phyloP scores from a whole-genome alignment of 2,329 filamentous ascomycete genomes.

The Grosmannia clavigera region DNA sequence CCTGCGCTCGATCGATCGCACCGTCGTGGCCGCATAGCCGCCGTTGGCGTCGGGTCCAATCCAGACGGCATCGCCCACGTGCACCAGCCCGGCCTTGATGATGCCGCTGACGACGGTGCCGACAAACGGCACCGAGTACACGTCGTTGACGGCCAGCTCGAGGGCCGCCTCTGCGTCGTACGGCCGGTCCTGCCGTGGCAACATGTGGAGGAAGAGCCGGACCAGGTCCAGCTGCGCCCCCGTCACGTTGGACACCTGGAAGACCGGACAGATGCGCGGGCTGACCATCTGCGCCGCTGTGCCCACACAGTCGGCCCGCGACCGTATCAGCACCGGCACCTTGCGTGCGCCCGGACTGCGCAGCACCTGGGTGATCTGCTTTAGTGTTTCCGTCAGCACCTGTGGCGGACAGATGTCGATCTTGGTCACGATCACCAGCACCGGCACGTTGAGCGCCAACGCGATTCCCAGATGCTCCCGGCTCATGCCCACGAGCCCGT shows the following conservation, averaged over 20 bases:
- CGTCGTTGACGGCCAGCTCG: conserved; percentile 94
- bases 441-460: conserved; percentile 84
- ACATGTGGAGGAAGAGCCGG: conserved; percentile 83
- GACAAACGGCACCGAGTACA: conserved; percentile 93
- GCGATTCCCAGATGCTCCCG: conserved; percentile 96
- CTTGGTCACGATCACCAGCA: conserved; percentile 97
- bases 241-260: conserved; percentile 96
- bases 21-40: conserved; percentile 74
- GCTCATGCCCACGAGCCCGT: conserved; percentile 94
- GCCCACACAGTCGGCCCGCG: conserved; percentile 81
- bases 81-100: conserved; percentile 75
- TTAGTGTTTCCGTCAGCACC: conserved; percentile 86
- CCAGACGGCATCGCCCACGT: conserved; percentile 79
- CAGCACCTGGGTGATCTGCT: conserved; percentile 81
- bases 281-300: conserved; percentile 94
- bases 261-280: conserved; percentile 89
- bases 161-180: conserved; percentile 83
- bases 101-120: conserved; percentile 94
- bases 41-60: conserved; percentile 85
- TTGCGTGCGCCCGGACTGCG: conserved; percentile 90
- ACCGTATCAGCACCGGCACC: conserved; percentile 91
- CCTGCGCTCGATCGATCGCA: conserved; percentile 91
- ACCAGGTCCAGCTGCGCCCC: conserved; percentile 84
- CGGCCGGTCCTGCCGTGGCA: conserved; percentile 75
- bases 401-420: conserved; percentile 96